Percentiles rank a stretch among this genome's conserved stretches.
These are phyloP conservation scores for Solanum arcanum DNA, from an alignment of 257 asterid species.

Conservation along the genomic window DNA sequence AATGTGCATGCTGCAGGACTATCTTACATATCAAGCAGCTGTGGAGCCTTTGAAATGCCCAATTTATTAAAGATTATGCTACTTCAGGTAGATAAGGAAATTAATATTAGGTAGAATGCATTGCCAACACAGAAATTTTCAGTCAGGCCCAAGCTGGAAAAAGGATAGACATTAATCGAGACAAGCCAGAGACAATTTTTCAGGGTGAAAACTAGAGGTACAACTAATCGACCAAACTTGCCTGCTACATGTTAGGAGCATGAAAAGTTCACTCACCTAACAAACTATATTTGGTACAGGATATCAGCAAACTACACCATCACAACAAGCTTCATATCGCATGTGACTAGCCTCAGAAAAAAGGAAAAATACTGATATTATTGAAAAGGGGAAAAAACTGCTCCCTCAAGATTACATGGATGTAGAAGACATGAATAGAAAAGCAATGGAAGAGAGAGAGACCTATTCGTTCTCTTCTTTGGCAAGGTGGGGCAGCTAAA, in stretches of 20 bases:
- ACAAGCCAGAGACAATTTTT: not conserved
- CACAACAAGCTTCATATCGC: not conserved
- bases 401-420: not conserved
- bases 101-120: not conserved
- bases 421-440: not conserved
- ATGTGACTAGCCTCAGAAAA: not conserved
- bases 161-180: not conserved
- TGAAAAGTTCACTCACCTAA: not conserved
- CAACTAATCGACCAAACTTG: not conserved
- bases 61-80: not conserved
- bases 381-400: not conserved
- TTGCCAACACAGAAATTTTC: not conserved
- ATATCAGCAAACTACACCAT: not conserved
- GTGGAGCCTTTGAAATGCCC: not conserved
- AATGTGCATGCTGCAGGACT: not conserved
- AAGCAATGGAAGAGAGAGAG: not conserved
- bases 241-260: not conserved
- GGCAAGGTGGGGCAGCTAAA: slow-evolving; percentile 52
- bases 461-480: slow-evolving; percentile 20
- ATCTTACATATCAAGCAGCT: not conserved
- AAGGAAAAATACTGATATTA: not conserved
- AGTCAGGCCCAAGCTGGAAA: not conserved
- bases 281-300: not conserved
- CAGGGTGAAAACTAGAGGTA: not conserved
- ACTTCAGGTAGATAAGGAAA: not conserved